Conservation (phyloP, 768 basidiomycete species). For the Russula griseocarnosa region DNA sequence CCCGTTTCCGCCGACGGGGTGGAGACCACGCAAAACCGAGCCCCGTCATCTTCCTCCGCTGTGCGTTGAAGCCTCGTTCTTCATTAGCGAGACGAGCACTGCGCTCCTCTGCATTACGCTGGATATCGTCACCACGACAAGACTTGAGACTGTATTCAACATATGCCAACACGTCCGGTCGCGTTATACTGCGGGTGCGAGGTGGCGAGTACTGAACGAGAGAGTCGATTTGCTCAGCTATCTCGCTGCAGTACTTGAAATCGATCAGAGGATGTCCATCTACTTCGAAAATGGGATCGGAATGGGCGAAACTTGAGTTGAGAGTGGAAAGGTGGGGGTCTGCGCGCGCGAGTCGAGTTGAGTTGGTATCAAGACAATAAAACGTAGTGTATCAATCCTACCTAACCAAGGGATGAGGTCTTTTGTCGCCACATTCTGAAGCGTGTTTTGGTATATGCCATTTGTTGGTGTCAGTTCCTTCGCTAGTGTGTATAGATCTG, state of each 20-base stretch:
- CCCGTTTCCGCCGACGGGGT: background rate
- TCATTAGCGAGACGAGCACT: background rate
- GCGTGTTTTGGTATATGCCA: background rate
- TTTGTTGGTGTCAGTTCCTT: background rate
- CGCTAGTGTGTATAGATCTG: background rate
- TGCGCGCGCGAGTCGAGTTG: background rate
- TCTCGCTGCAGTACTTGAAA: slow-evolving; percentile 1
- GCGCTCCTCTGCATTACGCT: background rate
- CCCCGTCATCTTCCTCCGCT: background rate
- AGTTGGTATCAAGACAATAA: background rate
- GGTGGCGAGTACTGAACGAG: slow-evolving; percentile 14
- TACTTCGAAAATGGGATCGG: slow-evolving; percentile 1
- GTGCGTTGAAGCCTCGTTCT: background rate
- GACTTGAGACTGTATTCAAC: slow-evolving; percentile 18
- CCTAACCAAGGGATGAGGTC: slow-evolving; percentile 19
- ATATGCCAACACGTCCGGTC: slow-evolving; percentile 4
- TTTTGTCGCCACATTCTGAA: background rate
- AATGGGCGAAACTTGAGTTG: slow-evolving; percentile 5
- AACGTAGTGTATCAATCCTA: background rate
- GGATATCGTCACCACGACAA: background rate
- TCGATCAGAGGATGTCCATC: slow-evolving; percentile 13
- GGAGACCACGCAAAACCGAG: slow-evolving; percentile 13
- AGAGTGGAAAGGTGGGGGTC: slow-evolving; percentile 12
- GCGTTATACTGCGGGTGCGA: background rate
- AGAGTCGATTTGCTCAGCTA: slow-evolving; percentile 13